phyloP scores from a whole-genome alignment of 164 flowering plant genomes.

The Piper longum region DNA sequence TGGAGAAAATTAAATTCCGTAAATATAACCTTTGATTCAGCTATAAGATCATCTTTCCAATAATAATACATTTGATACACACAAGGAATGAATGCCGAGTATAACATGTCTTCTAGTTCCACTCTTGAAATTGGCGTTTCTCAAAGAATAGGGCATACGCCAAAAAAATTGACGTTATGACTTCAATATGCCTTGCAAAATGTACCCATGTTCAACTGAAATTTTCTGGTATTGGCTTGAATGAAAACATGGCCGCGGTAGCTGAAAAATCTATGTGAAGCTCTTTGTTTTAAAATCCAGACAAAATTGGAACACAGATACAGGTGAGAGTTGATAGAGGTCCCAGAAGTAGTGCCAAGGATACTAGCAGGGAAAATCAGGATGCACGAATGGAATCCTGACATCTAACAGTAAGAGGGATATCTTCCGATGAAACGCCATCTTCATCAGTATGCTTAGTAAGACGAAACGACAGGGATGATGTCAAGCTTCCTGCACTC shows the following conservation, averaged over 20 bases:
- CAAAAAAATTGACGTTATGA: neutral
- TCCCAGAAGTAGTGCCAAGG: neutral
- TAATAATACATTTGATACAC: conserved; percentile 1
- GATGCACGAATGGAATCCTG: conserved; percentile 18
- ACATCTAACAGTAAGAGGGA: conserved; percentile 22
- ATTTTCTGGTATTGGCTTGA: neutral
- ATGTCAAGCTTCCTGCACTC: conserved; percentile 4
- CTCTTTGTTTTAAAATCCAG: neutral
- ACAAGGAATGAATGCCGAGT: conserved; percentile 4
- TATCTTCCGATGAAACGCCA: conserved; percentile 23
- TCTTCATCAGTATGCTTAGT: conserved; percentile 28
- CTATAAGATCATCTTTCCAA: neutral
- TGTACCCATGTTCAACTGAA: no score
- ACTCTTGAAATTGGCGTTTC: neutral
- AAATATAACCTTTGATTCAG: neutral
- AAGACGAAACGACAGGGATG: neutral
- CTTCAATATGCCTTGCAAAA: neutral
- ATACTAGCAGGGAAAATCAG: neutral
- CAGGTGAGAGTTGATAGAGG: neutral
- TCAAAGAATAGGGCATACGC: neutral
- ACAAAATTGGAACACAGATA: neutral
- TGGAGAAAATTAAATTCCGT: neutral
- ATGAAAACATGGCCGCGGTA: neutral
- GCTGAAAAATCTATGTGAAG: neutral
- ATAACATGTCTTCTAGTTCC: neutral